phyloP scores from a whole-genome alignment of 768 basidiomycete species.

The Sarcodon sp. region DNA sequence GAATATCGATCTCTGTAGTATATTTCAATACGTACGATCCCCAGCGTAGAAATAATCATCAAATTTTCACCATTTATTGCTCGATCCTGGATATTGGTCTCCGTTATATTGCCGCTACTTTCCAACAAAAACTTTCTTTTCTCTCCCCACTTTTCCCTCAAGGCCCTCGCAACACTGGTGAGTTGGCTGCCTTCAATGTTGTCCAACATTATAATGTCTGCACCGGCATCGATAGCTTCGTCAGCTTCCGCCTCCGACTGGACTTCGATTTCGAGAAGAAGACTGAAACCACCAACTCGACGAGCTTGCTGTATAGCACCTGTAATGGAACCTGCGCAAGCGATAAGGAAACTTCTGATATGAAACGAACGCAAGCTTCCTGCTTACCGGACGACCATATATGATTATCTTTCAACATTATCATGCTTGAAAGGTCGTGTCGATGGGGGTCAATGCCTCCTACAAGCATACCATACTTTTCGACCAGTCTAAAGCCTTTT shows the following conservation, averaged over 20 bases:
- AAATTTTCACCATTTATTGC: constrained; percentile 66
- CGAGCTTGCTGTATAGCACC: constrained; percentile 79
- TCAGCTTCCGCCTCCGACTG: constrained; percentile 81
- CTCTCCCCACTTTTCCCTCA: constrained; percentile 73
- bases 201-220: constrained; percentile 92
- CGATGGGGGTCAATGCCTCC: constrained; percentile 95
- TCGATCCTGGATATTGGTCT: constrained; percentile 67
- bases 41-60: neutral
- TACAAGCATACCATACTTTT: constrained; percentile 98
- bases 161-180: constrained; percentile 44
- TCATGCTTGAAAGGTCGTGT: constrained; percentile 96
- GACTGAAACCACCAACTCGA: constrained; percentile 80
- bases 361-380: neutral
- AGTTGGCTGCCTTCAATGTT: constrained; percentile 78
- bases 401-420: constrained; percentile 99
- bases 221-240: constrained; percentile 94
- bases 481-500: constrained; percentile 84
- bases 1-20: constrained; percentile 54
- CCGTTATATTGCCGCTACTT: constrained; percentile 91
- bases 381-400: constrained; percentile 86
- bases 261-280: constrained; percentile 91
- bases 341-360: no score
- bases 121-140: constrained; percentile 83
- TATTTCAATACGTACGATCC: neutral
- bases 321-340: constrained; percentile 68